These are phyloP conservation scores for Myxozyma udenii DNA, from an alignment of 805 yeast genomes.

Conservation along the genomic window DNA sequence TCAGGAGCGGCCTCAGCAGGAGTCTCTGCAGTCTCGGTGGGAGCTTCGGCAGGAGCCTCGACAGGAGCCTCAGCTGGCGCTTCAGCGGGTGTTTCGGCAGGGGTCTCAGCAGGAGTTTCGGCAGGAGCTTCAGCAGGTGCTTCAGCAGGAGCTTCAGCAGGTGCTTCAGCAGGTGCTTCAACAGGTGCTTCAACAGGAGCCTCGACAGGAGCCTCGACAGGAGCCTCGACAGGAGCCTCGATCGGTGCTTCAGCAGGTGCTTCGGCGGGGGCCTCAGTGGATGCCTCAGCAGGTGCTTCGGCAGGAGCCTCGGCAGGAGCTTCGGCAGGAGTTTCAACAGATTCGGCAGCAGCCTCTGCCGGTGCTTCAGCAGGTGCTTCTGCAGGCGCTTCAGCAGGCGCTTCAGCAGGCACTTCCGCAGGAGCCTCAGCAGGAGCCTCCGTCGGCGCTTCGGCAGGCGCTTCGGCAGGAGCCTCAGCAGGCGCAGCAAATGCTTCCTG, in stretches of 20 bases:
- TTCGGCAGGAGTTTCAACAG: not conserved
- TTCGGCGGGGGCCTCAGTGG: not conserved
- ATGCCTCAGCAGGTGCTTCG: not conserved
- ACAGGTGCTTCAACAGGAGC: not conserved
- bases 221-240: not conserved
- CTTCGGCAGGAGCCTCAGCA: not conserved
- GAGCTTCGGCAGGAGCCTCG: not conserved
- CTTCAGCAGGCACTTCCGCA: not conserved
- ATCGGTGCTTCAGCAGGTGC: not conserved
- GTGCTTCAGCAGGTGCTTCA: not conserved
- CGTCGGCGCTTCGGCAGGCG: not conserved
- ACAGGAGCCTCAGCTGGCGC: not conserved
- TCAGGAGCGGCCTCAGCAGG: not conserved
- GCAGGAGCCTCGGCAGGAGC: not conserved
- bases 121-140: not conserved
- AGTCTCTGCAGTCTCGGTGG: not conserved
- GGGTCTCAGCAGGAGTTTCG: not conserved
- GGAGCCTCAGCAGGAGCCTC: not conserved
- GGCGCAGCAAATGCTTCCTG: not conserved
- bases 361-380: not conserved
- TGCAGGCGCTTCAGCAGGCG: constrained; percentile 1
- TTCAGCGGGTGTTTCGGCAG: not conserved
- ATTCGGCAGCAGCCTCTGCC: not conserved
- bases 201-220: not conserved
- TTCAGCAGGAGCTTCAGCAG: not conserved